Conservation (phyloP, 106 monocot species). For the Alisma plantagoaquatica region DNA sequence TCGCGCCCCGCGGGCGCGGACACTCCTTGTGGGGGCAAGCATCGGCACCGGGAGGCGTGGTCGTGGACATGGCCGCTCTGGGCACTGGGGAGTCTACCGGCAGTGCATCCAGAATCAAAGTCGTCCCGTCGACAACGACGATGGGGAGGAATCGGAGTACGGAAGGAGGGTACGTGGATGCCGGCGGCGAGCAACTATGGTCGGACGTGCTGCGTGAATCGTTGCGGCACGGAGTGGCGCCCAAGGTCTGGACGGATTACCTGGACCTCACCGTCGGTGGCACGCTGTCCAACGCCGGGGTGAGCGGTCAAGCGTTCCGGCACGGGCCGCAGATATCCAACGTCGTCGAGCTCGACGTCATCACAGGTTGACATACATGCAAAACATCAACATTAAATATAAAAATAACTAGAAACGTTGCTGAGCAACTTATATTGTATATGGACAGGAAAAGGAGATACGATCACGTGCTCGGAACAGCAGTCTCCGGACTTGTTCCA, state of each 20-base stretch:
- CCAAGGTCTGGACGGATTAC: no score
- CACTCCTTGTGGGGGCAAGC: constrained; percentile 42
- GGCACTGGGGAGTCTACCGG: background rate
- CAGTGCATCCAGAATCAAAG: background rate
- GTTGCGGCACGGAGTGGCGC: constrained; percentile 20
- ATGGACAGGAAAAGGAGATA: constrained; percentile 50
- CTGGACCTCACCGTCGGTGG: no score
- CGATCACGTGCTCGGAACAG: constrained; percentile 31
- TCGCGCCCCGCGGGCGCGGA: constrained; percentile 38
- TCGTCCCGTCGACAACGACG: background rate
- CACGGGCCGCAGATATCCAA: no score
- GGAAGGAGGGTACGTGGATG: constrained; percentile 17
- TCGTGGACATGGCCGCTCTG: constrained; percentile 16
- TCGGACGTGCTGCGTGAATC: constrained; percentile 21
- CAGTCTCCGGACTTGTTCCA: constrained; percentile 35
- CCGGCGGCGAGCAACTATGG: constrained; percentile 32
- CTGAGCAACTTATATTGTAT: constrained; percentile 39
- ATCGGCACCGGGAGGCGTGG: constrained; percentile 18
- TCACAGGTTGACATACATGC: no score
- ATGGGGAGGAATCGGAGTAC: background rate
- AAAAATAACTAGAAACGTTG: no score
- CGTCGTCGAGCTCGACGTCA: no score
- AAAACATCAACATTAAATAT: no score
- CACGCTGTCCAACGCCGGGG: no score
- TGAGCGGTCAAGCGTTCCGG: no score